Base-by-base conservation (phyloP, 2,329 filamentous ascomycete genomes). In the Orbilia ellipsospora region DNA sequence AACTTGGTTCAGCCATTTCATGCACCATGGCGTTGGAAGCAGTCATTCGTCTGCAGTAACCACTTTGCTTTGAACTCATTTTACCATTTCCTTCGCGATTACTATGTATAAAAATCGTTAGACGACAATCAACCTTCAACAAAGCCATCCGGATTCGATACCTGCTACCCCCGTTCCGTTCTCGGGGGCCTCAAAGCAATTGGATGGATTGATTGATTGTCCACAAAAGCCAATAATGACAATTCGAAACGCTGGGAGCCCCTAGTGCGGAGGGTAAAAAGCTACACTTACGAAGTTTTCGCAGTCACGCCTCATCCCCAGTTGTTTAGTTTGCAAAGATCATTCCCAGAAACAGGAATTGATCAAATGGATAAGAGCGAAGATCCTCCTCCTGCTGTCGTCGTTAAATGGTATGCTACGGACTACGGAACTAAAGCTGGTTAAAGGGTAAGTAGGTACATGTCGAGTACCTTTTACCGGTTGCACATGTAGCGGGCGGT, bases 201-300 rank as follows among this genome's bases (percentile, higher is more conserved):
- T 36, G 15, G 51, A 56, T 16, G 4, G 23, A 23, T 50, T 62
- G 61, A 55, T 16, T 44, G 52, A 56, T 54, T 45, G 51, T 23
- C 51, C 31, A 36, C 5, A 36, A 36, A 36, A 60, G 51, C 56
- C 52, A 45, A 72, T 65, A 36, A 66, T 73, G 68, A 73, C 67
- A 72, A 73, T 57, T 74, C 70, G 70, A 74, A 74, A 74, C 70
- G 57, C 63, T 67, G 50, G 36, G 62, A 73, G 68, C 62, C 69
- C 62, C 62, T 66, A 66, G 62, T 16, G 68, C 31, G 31, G 31
- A 36, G 31, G 31, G 31, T 36, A 36, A 36, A 10, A 36, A 36
- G 31, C 3, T 36, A 36, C 31, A 36, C 31, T 36, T 59, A 44
- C 60, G 68, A 15, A 64, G 54, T 31, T 52, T 31, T 42, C 45